Base-by-base conservation (phyloP, 805 yeast genomes). In the Ogataea paradorogensis region DNA sequence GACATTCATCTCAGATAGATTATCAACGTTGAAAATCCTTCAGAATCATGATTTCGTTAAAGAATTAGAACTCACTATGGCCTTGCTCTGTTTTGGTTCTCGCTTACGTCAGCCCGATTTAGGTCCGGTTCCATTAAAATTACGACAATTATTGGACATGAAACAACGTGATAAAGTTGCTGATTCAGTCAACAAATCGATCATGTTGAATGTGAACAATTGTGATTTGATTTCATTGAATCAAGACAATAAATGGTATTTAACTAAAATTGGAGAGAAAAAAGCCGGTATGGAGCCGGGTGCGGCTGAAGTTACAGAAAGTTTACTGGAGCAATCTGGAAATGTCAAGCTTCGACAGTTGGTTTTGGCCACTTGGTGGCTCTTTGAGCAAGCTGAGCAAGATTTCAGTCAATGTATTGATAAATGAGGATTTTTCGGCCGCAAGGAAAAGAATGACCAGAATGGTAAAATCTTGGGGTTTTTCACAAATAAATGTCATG, bases 51-150 rank as follows among this genome's bases (percentile, higher is more conserved):
- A 67, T 41, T 77, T 83, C 44, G 70, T 88, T 61, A 74, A 76
- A 39, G 91, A 86, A 48, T 63, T 89, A 45, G 96, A 90, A 56
- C 67, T 81, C 30, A 80, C 95, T 2, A 85, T 89, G 93, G 87
- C 95, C 15, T 67, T 89, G 44, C 63, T 89, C 26, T 77, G 80
- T 51, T 76, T 73, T 53, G 71, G 73, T 26, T 55, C 53, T 15
- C 54, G 55, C 30, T 42, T 59, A 29, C 43, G 43, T 35, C 33
- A 40, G 20, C 44, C 24, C 9, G 35, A 38, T 16, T 26, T 13
- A 63, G 29, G 63, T 21, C 73, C 65, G 33, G 55, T 82, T 24
- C 89, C 88, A 0, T 63, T 63, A 21, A 76, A 75, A 46, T 62
- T 87, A 46, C 65, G 73, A 31, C 66, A 66, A 15, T 62, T 86